Conservation (phyloP, 305 asterid species). For the Vinca major region DNA sequence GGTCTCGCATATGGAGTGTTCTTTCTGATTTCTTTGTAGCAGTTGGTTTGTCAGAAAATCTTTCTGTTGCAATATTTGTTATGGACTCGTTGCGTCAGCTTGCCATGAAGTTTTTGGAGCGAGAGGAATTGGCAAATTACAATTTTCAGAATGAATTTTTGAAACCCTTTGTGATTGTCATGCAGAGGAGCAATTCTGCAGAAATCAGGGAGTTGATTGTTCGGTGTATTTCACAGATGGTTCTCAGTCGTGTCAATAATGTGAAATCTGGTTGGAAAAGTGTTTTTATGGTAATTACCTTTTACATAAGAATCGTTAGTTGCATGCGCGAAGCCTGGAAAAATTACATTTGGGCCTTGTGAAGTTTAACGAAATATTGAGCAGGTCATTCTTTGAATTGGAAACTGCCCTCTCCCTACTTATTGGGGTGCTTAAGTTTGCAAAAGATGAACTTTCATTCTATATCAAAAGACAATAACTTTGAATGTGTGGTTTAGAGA, state of each 20-base stretch:
- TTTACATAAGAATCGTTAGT: constrained; percentile 2
- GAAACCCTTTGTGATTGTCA: constrained; percentile 89
- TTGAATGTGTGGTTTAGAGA: not conserved
- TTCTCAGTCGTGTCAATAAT: constrained; percentile 87
- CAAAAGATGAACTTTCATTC: not conserved
- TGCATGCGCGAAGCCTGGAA: not conserved
- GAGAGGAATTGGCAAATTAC: constrained; percentile 95
- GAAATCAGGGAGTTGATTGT: constrained; percentile 95
- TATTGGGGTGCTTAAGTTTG: not conserved
- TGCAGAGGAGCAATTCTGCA: constrained; percentile 81
- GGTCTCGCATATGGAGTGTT: constrained; percentile 98
- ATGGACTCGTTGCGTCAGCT: constrained; percentile 98
- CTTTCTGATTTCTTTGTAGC: constrained; percentile 92
- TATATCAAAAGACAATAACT: not conserved
- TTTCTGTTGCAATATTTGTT: constrained; percentile 93
- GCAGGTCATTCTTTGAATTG: not conserved
- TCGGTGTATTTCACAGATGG: constrained; percentile 98
- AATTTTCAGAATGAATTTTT: constrained; percentile 93
- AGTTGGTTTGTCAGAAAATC: constrained; percentile 92
- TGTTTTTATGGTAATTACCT: constrained; percentile 73
- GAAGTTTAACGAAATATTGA: not conserved
- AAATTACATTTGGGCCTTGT: not conserved
- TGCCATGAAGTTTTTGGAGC: constrained; percentile 92
- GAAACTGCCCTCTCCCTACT: not conserved
- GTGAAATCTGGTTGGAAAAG: constrained; percentile 99